Percentiles rank a stretch among this genome's conserved stretches.
Evolutionary conservation across 2,329 filamentous ascomycete species (phyloP).

Genomic region (Orbilia javanica): DNA sequence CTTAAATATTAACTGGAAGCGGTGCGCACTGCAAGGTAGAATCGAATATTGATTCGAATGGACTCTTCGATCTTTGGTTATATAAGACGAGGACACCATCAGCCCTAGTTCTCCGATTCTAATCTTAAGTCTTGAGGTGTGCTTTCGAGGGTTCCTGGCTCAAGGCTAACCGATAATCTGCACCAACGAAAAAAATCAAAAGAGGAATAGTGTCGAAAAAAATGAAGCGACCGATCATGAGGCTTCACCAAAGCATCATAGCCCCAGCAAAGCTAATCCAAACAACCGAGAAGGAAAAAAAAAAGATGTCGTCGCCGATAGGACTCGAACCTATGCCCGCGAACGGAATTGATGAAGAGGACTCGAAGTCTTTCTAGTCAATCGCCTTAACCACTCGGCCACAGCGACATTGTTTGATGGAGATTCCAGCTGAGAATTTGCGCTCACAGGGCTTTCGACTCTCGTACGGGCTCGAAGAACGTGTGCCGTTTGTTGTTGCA

Average conservation of each 20-base stretch:
- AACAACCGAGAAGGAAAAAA: slow-evolving; percentile 9
- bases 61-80: too few relatives aligned
- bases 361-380: slow-evolving; percentile 44
- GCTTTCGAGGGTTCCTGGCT: too few relatives aligned
- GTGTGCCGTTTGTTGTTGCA: not conserved
- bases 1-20: too few relatives aligned
- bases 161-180: too few relatives aligned
- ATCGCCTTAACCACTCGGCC: slow-evolving; percentile 57
- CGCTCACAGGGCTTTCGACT: slow-evolving; percentile 17
- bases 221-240: not conserved
- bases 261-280: not conserved
- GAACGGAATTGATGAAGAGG: slow-evolving; percentile 50
- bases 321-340: slow-evolving; percentile 54
- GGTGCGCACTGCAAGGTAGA: too few relatives aligned
- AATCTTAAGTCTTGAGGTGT: too few relatives aligned
- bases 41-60: too few relatives aligned
- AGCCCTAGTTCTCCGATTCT: too few relatives aligned
- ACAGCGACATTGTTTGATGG: slow-evolving; percentile 30
- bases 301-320: slow-evolving; percentile 48
- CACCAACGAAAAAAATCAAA: too few relatives aligned
- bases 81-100: too few relatives aligned
- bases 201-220: too few relatives aligned
- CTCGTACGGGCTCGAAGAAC: not conserved
- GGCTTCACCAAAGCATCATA: too few relatives aligned
- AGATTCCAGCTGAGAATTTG: not conserved